phyloP scores from a whole-genome alignment of 2,329 filamentous ascomycete genomes.

The Lasiodiplodia sp. region DNA sequence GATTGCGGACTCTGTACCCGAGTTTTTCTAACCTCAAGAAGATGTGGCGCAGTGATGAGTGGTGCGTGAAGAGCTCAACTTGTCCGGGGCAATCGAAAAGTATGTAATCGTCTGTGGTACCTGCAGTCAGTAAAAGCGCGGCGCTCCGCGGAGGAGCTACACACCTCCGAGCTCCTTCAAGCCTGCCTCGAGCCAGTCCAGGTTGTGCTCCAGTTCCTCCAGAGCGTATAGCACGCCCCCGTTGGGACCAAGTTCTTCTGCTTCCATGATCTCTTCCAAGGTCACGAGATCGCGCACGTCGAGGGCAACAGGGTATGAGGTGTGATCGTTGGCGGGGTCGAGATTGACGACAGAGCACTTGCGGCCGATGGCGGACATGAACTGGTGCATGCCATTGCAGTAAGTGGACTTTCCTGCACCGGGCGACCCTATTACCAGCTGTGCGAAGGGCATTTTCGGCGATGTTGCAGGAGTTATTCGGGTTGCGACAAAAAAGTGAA shows the following conservation, averaged over 20 bases:
- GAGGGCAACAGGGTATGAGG: constrained; percentile 85
- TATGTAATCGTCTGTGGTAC: constrained; percentile 78
- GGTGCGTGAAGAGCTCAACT: constrained; percentile 96
- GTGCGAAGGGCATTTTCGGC: constrained; percentile 65
- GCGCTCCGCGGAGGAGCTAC: constrained; percentile 34
- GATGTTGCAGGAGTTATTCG: constrained; percentile 9
- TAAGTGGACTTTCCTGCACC: constrained; percentile 97
- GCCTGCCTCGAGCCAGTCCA: constrained; percentile 87
- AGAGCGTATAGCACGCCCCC: constrained; percentile 92
- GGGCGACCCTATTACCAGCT: constrained; percentile 91
- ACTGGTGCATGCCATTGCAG: constrained; percentile 99
- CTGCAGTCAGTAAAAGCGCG: constrained; percentile 14
- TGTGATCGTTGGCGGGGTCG: constrained; percentile 94
- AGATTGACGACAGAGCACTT: constrained; percentile 96
- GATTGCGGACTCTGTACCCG: constrained; percentile 79
- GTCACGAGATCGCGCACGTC: constrained; percentile 90
- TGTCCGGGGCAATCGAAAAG: constrained; percentile 97
- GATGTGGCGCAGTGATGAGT: constrained; percentile 88
- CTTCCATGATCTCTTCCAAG: constrained; percentile 92
- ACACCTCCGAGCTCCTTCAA: constrained; percentile 74
- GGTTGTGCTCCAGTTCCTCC: constrained; percentile 92
- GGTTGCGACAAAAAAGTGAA: constrained; percentile 19
- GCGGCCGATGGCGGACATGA: constrained; percentile 92
- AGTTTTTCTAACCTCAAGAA: constrained; percentile 90
- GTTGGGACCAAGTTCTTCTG: constrained; percentile 89